A percentile compares a stretch with the other conserved stretches of the same genome.
Conservation (phyloP, 2,329 filamentous ascomycete species). For the Myriosclerotinia curreyana region DNA sequence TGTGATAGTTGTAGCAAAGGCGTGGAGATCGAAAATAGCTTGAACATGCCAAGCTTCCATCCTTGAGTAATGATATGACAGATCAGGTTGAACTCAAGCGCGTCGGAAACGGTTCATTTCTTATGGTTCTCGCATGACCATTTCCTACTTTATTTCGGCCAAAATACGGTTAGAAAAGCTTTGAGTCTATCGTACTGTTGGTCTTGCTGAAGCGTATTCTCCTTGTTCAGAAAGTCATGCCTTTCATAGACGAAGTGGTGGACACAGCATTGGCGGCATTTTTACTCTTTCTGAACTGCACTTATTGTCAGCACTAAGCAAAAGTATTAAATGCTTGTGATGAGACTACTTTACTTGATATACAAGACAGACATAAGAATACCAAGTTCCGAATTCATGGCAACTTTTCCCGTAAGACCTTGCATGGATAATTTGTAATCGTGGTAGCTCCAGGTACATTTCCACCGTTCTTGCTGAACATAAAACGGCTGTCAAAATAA, state of each 20-base stretch:
- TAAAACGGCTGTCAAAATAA: slow-evolving; percentile 27
- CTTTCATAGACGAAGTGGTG: slow-evolving; percentile 26
- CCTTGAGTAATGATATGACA: slow-evolving; percentile 28
- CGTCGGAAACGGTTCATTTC: slow-evolving; percentile 24
- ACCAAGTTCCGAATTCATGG: slow-evolving; percentile 27
- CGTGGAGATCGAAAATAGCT: slow-evolving; percentile 30
- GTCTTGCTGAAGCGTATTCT: slow-evolving; percentile 24
- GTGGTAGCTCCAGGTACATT: slow-evolving; percentile 19
- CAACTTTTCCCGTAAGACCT: slow-evolving; percentile 25
- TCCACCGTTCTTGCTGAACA: slow-evolving; percentile 24
- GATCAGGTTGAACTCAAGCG: slow-evolving; percentile 28
- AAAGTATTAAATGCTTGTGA: neutral
- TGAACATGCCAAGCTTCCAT: slow-evolving; percentile 32
- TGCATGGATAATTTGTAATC: slow-evolving; percentile 29
- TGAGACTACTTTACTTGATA: slow-evolving; percentile 24
- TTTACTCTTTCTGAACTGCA: slow-evolving; percentile 27
- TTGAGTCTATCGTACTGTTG: slow-evolving; percentile 24
- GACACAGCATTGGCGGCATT: slow-evolving; percentile 28
- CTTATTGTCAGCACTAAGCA: neutral
- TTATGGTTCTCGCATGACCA: slow-evolving; percentile 30
- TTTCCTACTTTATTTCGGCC: slow-evolving; percentile 24
- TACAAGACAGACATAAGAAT: slow-evolving; percentile 26
- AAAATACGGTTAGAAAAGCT: neutral
- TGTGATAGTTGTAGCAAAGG: slow-evolving; percentile 26
- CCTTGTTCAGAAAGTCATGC: slow-evolving; percentile 27